A percentile compares a stretch with the other conserved stretches of the same genome.
Evolutionary conservation across 805 yeast species (phyloP).

Genomic region (Jamesozyma piceae): DNA sequence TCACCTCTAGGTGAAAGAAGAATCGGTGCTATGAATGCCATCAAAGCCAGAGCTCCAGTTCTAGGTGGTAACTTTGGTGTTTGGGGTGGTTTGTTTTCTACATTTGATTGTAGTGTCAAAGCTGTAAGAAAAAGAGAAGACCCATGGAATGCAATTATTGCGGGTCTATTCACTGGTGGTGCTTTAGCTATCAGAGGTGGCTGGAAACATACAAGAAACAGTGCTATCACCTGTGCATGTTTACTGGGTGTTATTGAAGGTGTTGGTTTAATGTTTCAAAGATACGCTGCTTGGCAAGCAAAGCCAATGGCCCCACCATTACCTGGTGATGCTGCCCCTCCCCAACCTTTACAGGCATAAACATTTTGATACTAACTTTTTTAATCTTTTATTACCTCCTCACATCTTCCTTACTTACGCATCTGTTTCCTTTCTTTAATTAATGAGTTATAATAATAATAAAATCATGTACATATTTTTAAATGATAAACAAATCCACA

Average conservation of each 20-base stretch:
- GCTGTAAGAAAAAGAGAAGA: slow-evolving; percentile 96
- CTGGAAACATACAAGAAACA: slow-evolving; percentile 90
- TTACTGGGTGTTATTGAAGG: slow-evolving; percentile 95
- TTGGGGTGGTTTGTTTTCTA: slow-evolving; percentile 97
- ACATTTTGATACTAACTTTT: no score
- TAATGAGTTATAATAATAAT: background rate
- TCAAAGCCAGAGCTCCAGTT: slow-evolving; percentile 94
- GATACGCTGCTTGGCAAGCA: slow-evolving; percentile 78
- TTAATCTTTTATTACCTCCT: no score
- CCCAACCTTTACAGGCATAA: slow-evolving; percentile 31
- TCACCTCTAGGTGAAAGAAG: slow-evolving; percentile 96
- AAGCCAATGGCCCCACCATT: slow-evolving; percentile 57
- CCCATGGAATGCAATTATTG: slow-evolving; percentile 95
- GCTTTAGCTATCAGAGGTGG: slow-evolving; percentile 98
- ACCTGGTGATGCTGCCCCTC: slow-evolving; percentile 31
- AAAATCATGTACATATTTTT: background rate
- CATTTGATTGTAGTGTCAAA: slow-evolving; percentile 91
- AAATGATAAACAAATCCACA: background rate
- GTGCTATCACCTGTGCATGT: slow-evolving; percentile 96
- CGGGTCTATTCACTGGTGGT: slow-evolving; percentile 98
- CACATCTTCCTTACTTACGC: background rate
- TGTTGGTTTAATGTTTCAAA: slow-evolving; percentile 91
- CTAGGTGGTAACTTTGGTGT: slow-evolving; percentile 98
- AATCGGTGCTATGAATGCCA: slow-evolving; percentile 78
- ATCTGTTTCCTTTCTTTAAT: background rate